Conservation (phyloP, 2,329 filamentous ascomycete genomes). For the Aspergillus cejpii region DNA sequence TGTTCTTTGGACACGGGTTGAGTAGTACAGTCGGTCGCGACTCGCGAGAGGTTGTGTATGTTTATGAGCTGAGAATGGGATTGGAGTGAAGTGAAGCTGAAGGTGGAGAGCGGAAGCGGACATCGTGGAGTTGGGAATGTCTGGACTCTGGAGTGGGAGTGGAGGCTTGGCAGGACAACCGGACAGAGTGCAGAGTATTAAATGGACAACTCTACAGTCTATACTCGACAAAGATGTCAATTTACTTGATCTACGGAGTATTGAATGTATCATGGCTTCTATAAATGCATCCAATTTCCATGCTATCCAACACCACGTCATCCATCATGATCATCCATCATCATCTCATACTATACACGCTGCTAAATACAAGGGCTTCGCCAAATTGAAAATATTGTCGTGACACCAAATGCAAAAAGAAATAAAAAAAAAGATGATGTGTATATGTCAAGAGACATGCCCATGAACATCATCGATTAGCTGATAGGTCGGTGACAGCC, state of each 20-base stretch:
- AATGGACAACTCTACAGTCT: too few relatives aligned
- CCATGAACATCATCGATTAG: conserved; percentile 6
- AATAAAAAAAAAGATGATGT: background rate
- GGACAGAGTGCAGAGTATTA: background rate
- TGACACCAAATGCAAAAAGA: background rate
- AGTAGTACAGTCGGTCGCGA: background rate
- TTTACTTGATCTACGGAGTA: too few relatives aligned
- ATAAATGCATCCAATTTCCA: background rate
- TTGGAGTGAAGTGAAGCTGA: background rate
- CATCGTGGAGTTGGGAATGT: background rate
- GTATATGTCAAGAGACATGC: background rate
- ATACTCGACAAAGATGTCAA: too few relatives aligned
- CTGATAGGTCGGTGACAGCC: conserved; percentile 40
- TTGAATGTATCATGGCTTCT: too few relatives aligned
- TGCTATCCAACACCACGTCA: background rate
- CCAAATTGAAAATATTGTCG: background rate
- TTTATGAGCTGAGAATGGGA: background rate
- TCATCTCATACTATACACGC: background rate
- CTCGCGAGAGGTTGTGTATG: background rate
- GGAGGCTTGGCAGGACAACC: background rate
- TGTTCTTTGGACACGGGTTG: background rate
- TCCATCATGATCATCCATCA: background rate
- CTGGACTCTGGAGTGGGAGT: too few relatives aligned
- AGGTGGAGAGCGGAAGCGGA: background rate
- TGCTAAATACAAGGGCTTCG: background rate